These are phyloP conservation scores for Dactylellina leptospora DNA, from an alignment of 2,329 filamentous ascomycete genomes.

Conservation along the genomic window DNA sequence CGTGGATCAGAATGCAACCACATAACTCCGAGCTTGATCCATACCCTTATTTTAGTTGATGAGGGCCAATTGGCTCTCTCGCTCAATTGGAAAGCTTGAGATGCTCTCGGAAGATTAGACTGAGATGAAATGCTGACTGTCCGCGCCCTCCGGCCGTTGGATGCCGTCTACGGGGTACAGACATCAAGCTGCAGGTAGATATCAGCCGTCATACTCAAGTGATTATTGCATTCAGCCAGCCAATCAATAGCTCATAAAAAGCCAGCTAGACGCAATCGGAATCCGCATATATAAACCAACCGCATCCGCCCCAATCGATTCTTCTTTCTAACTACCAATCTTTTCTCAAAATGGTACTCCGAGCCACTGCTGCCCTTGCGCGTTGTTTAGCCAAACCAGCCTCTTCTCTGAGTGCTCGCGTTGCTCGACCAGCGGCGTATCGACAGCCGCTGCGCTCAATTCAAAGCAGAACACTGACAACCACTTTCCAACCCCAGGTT, in stretches of 20 bases:
- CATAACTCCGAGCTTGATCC: slow-evolving; percentile 8
- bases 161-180: slow-evolving; percentile 36
- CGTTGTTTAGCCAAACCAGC: slow-evolving; percentile 50
- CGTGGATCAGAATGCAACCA: slow-evolving; percentile 10
- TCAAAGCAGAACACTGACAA: slow-evolving; percentile 55
- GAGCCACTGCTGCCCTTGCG: slow-evolving; percentile 35
- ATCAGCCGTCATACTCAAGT: slow-evolving; percentile 31
- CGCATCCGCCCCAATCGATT: slow-evolving; percentile 4
- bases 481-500: slow-evolving; percentile 57
- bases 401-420: slow-evolving; percentile 30
- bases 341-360: slow-evolving; percentile 45
- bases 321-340: slow-evolving; percentile 15
- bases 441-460: slow-evolving; percentile 23
- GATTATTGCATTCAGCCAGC: slow-evolving; percentile 23
- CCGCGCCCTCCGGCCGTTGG: slow-evolving; percentile 28
- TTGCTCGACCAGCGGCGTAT: slow-evolving; percentile 33
- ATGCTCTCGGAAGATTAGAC: slow-evolving; percentile 6
- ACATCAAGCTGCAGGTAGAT: slow-evolving; percentile 33
- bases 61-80: neutral
- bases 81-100: neutral
- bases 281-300: slow-evolving; percentile 25
- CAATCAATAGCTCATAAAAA: slow-evolving; percentile 7
- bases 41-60: slow-evolving; percentile 6
- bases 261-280: neutral
- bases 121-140: slow-evolving; percentile 25